These are phyloP conservation scores for Nakataea oryzae DNA, from an alignment of 2,329 filamentous ascomycete genomes.

Conservation along the genomic window DNA sequence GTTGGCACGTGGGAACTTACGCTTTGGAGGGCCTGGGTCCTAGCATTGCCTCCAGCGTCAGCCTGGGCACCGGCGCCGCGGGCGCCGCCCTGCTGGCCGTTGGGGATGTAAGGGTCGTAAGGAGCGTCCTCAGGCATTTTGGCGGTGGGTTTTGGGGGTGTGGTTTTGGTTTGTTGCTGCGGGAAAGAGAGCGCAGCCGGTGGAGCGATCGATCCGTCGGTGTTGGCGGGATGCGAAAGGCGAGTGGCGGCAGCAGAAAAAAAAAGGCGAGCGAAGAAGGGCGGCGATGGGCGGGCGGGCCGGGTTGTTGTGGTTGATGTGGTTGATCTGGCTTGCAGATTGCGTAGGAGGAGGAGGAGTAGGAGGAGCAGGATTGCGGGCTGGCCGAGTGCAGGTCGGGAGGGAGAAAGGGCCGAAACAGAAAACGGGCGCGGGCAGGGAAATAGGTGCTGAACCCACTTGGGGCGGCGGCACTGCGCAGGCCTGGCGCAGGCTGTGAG, in stretches of 20 bases:
- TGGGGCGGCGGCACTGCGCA: no score
- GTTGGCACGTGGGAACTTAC: no score
- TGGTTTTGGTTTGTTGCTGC: background rate
- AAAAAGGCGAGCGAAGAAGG: background rate
- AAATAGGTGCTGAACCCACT: background rate
- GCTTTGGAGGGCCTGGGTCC: conserved; percentile 65
- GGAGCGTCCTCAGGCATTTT: conserved; percentile 50
- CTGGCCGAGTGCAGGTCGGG: background rate
- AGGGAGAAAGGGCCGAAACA: background rate
- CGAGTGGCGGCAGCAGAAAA: background rate
- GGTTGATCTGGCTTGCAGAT: background rate
- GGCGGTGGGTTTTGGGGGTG: conserved; percentile 8
- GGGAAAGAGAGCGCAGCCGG: background rate
- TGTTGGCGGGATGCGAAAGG: background rate
- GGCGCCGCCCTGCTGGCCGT: conserved; percentile 37
- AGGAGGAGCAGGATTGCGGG: background rate
- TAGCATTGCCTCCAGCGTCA: conserved; percentile 30
- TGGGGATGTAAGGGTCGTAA: conserved; percentile 85
- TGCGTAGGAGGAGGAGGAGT: background rate
- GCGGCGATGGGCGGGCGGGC: background rate
- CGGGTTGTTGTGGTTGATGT: no score
- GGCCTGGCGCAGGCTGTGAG: background rate
- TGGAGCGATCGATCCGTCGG: background rate
- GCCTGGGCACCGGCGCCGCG: conserved; percentile 23
- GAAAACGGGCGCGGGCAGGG: background rate